These are phyloP conservation scores for Tremella yokohamensis DNA, from an alignment of 768 basidiomycete species.

Conservation along the genomic window DNA sequence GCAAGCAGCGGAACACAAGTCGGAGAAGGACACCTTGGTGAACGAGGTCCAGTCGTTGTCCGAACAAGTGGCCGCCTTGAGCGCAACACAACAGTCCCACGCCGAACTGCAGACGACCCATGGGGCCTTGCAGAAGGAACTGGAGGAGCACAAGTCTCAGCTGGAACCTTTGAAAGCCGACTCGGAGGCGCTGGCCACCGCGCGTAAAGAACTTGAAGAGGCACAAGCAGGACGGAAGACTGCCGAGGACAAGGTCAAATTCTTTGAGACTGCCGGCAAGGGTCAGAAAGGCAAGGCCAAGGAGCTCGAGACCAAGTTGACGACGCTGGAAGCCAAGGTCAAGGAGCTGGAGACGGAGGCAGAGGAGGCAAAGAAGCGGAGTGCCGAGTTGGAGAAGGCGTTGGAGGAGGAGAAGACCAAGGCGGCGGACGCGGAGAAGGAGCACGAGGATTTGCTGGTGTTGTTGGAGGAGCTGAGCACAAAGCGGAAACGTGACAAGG, in stretches of 20 bases:
- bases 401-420: constrained; percentile 61
- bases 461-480: constrained; percentile 83
- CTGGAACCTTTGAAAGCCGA: neutral
- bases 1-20: constrained; percentile 45
- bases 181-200: neutral
- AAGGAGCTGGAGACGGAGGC: constrained; percentile 28
- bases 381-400: constrained; percentile 46
- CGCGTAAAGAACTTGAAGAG: constrained; percentile 4
- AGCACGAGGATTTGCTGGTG: constrained; percentile 93
- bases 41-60: constrained; percentile 45
- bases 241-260: neutral
- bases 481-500: constrained; percentile 83
- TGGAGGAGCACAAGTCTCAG: neutral
- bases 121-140: neutral
- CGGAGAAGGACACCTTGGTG: constrained; percentile 40
- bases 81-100: constrained; percentile 26
- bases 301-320: constrained; percentile 12
- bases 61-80: constrained; percentile 38
- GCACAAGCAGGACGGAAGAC: neutral
- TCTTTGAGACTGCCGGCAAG: neutral
- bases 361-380: constrained; percentile 17
- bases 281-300: neutral
- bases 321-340: constrained; percentile 10
- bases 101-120: constrained; percentile 8
- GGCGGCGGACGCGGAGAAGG: constrained; percentile 81